A percentile compares a stretch with the other conserved stretches of the same genome.
Conservation (phyloP, 768 basidiomycete genomes). For the Lentinus tigrinus region DNA sequence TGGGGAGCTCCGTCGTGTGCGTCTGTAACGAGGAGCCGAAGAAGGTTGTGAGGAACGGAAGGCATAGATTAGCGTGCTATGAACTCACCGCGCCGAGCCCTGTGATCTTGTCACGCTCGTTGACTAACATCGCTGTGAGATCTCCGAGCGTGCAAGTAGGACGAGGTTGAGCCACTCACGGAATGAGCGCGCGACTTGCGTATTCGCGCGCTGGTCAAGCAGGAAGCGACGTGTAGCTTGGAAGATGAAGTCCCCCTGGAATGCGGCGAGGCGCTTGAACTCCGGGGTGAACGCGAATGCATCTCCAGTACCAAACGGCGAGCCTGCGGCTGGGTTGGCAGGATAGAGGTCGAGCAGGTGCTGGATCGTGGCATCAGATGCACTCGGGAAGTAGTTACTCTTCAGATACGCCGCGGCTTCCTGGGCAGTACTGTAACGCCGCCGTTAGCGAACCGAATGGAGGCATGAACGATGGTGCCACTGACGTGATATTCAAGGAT, state of each 20-base stretch:
- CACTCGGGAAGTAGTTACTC: constrained; percentile 25
- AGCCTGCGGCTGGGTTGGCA: constrained; percentile 40
- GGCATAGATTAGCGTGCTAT: not conserved
- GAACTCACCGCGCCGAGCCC: constrained; percentile 1
- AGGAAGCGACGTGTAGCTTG: constrained; percentile 49
- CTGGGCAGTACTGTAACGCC: constrained; percentile 17
- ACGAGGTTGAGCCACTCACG: constrained; percentile 29
- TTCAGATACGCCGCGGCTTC: constrained; percentile 15
- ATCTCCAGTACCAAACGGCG: constrained; percentile 48
- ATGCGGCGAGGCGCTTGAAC: constrained; percentile 49
- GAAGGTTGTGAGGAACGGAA: no score
- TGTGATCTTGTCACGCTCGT: not conserved
- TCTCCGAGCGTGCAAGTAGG: not conserved
- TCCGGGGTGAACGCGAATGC: constrained; percentile 48
- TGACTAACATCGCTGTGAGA: not conserved
- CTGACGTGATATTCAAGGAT: constrained; percentile 29
- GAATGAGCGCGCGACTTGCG: constrained; percentile 43
- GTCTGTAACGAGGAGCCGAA: constrained; percentile 27
- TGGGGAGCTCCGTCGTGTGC: constrained; percentile 43
- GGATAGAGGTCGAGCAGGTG: constrained; percentile 30
- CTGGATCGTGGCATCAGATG: constrained; percentile 14
- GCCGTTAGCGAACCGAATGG: not conserved
- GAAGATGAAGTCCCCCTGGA: constrained; percentile 51
- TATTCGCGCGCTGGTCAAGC: constrained; percentile 36
- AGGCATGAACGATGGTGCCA: not conserved